Conservation (phyloP, 345 rosid genomes). For the Cardamine occulta region DNA sequence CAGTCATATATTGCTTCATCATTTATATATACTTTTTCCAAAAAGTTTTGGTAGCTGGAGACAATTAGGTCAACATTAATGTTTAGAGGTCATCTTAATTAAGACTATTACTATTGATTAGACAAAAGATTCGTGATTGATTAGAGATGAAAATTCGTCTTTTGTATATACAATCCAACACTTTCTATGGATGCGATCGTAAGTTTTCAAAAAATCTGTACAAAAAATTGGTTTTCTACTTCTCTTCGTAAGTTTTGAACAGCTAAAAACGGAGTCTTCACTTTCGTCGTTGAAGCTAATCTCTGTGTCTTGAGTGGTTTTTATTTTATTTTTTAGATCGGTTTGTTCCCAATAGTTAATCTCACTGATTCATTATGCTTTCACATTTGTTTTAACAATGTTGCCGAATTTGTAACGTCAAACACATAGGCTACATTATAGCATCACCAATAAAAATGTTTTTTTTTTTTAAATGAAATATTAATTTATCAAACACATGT, state of each 20-base stretch:
- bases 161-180: background rate
- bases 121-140: background rate
- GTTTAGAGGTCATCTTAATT: background rate
- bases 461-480: background rate
- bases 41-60: constrained; percentile 15
- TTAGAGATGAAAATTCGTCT: background rate
- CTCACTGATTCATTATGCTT: too few relatives aligned
- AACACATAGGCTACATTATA: constrained; percentile 17
- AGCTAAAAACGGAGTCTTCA: too few relatives aligned
- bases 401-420: constrained; percentile 15
- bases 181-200: background rate
- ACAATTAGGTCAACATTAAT: constrained; percentile 18
- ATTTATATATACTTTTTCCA: background rate
- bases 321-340: too few relatives aligned
- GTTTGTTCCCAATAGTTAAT: too few relatives aligned
- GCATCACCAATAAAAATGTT: background rate
- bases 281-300: too few relatives aligned
- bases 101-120: background rate
- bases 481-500: background rate
- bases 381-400: background rate
- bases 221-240: background rate
- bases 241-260: background rate
- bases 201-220: too few relatives aligned
- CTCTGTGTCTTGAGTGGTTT: too few relatives aligned
- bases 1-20: constrained; percentile 14